Evolutionary conservation across 768 basidiomycete genomes (phyloP), one percentile per base, ranked within the genome.

Genomic region (Mycena leptocephala): DNA sequence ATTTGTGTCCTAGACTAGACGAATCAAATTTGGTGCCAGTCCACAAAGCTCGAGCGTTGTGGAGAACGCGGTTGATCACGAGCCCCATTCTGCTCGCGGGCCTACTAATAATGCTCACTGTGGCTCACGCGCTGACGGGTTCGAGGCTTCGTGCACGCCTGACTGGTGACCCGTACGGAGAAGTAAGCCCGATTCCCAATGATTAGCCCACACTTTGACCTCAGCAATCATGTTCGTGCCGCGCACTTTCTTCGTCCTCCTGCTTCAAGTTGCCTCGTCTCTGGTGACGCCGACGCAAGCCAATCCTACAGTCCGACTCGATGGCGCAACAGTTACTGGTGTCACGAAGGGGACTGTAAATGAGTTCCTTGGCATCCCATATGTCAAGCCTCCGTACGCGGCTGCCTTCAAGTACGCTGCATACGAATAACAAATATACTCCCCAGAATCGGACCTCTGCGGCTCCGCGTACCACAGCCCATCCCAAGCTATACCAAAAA

Each of bases 281-380:
- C 22, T 65, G 28, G 64, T 64, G 5, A 13, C 70, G n/a, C n/a
- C n/a, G n/a, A n/a, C n/a, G n/a, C n/a, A n/a, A 51, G 7, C n/a
- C 28, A 51, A 41, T 26, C 83, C 82, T 2, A 80, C 73, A 3
- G 82, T 86, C 26, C 74, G 18, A n/a, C 82, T 86, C 26, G 84
- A 85, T 58, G 46, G 39, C 13, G 86, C 80, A 4, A 79, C 81
- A 3, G 79, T 85, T 64, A 80, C 79, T 18, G 86, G 86, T 1
- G 2, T 74, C 8, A 46, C 76, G 16, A 72, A 73, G 5, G 81
- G 80, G 10, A 32, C 24, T 5, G 75, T 82, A 1, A 73, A 78
- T 22, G 59, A 78, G 10, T 86, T 82, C n/a, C 62, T 85, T 2
- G 86, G 86, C 2, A 86, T 86, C 37, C 85, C 84, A 14, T 86